Evolutionary conservation across 257 asterid species (phyloP), one percentile per base, ranked within the genome.

Genomic region (Petunia secreta): DNA sequence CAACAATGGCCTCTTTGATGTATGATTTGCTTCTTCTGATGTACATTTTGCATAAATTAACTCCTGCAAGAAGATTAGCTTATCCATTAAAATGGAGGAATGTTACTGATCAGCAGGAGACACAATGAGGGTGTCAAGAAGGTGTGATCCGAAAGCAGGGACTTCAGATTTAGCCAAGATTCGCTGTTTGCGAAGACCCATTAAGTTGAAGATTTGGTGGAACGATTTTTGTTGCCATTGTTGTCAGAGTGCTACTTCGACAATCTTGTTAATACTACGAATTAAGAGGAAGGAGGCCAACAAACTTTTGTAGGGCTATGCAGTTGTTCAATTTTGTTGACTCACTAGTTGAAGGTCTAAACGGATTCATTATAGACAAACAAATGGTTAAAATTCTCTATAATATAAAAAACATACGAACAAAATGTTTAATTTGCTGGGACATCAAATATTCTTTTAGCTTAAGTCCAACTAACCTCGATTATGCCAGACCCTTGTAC

Each of bases 21-120:
- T 69, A 79, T 94, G 94, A 68, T 94, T 91, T 87, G 90, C 98
- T 53, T 90, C 96, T 50, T 94, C 97, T 8, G 97, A 80, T 89
- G 92, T 88, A 83, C 97, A 92, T 50, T 89, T 92, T 13, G 94
- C 92, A 81, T 90, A 86, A 40, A 92, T 62, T 16, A 94, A 84
- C 84, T 94, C 98, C 98, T 94, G 97, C 89, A 94, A 84, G 88
- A 94, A 94, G 85, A 92, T 86, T 48, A 94, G 87, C 89, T 94
- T 94, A 78, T 94, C 98, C 86, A 91, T 89, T 8, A 91, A 82
- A 82, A 94, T 90, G 6, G 80, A 2, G 1, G 96, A 63, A 2
- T 92, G 87, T 84, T 94, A 97, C 46, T 90, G 87, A 85, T 94
- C 98, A 37, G 86, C 10, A 0, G 94, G 91, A 1, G 92, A 85